Percentiles rank a stretch among this genome's conserved stretches.
Conservation (phyloP, 2,329 filamentous ascomycete species). For the Leptosphaerulina australis region DNA sequence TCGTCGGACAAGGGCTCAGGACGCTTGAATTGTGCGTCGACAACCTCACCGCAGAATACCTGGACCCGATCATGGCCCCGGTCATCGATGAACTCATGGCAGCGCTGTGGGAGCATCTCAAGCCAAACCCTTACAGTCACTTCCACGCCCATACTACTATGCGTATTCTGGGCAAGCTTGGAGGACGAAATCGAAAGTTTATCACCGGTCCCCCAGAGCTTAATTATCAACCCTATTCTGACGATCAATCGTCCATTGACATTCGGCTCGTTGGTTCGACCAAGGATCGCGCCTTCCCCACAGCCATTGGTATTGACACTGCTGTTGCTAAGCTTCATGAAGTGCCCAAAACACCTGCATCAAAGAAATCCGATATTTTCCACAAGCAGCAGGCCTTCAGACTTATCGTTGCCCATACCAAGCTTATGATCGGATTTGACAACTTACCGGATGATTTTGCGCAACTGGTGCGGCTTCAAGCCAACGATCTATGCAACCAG, state of each 20-base stretch:
- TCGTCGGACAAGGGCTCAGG: slow-evolving; percentile 90
- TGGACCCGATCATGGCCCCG: slow-evolving; percentile 98
- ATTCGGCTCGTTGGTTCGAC: slow-evolving; percentile 88
- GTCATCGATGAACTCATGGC: slow-evolving; percentile 99
- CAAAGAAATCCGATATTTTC: slow-evolving; percentile 74
- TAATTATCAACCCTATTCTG: slow-evolving; percentile 80
- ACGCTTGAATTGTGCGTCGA: slow-evolving; percentile 97
- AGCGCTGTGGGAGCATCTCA: slow-evolving; percentile 92
- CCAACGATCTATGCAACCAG: slow-evolving; percentile 77
- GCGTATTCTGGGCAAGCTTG: slow-evolving; percentile 94
- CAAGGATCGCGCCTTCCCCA: slow-evolving; percentile 84
- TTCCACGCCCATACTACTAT: slow-evolving; percentile 98
- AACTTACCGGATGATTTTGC: slow-evolving; percentile 88
- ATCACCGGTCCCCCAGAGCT: slow-evolving; percentile 88
- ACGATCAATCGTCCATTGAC: slow-evolving; percentile 87
- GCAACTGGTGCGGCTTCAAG: slow-evolving; percentile 82
- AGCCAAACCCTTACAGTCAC: slow-evolving; percentile 92
- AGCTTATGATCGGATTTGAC: slow-evolving; percentile 87
- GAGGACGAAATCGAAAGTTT: slow-evolving; percentile 93
- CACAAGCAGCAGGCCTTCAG: slow-evolving; percentile 95
- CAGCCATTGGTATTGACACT: slow-evolving; percentile 83
- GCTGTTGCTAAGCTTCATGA: slow-evolving; percentile 90
- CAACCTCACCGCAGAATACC: slow-evolving; percentile 94
- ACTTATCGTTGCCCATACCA: slow-evolving; percentile 85
- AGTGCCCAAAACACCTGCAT: slow-evolving; percentile 65